Evolutionary conservation across 441 rosid species (phyloP), one percentile per base, ranked within the genome.

Genomic region (Eugenia klotzschiana): DNA sequence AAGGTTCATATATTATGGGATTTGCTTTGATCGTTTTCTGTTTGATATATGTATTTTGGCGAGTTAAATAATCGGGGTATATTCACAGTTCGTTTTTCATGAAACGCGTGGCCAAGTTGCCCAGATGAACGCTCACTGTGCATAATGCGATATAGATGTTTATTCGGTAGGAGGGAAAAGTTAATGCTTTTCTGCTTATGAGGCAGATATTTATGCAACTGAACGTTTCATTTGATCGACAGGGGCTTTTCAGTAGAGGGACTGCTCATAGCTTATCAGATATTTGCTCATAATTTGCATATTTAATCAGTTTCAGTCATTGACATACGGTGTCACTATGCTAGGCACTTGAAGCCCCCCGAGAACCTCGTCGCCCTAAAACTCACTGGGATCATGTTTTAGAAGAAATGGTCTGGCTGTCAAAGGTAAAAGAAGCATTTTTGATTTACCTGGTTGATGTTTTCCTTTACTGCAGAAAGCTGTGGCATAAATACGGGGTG

Each of bases 351-450:
- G 99, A 97, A 90, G 98, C 95, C 79, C 98, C 98, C 52, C 92
- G 89, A 91, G 98, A 94, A 87, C 99, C 98, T n/a, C 94, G 90
- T 37, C 98, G 99, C 20, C 95, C 97, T 84, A 97, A 96, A 88
- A 85, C 97, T 87, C 99, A 97, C 83, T 97, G 99, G 99, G 99
- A 97, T 91, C 99, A 97, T 91, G 99, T 97, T 80, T 82, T 97
- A 80, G 99, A 95, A 84, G 99, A 97, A 92, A 97, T 97, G 99
- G 87, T 83, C 87, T 97, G 99, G 99, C 90, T 97, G 82, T 94
- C 99, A 40, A 97, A 97, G 99, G 99, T 95, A 89, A 87, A 9
- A 37, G 40, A 80, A 80, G 33, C 56, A 15, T 51, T 80, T 79
- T 64, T 9, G 20, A 11, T 7, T 81, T 53, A 79, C 33, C 85